Conservation (phyloP, 1,284 basidiomycete genomes). For the Ganoderma lucidum region DNA sequence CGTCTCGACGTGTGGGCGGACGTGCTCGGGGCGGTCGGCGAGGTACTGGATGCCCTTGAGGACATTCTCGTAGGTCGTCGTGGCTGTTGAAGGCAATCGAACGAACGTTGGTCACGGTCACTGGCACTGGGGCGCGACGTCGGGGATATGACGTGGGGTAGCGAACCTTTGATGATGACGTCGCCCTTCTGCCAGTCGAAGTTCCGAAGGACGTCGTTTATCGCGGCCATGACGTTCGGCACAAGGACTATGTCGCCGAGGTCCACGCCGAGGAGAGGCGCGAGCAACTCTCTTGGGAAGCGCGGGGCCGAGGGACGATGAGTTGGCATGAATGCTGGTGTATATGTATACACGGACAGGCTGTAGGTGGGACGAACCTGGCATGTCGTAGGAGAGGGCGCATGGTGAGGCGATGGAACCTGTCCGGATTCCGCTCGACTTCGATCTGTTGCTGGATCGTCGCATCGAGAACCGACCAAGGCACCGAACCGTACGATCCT, state of each 20-base stretch:
- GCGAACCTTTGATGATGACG: constrained; percentile 53
- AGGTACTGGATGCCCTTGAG: constrained; percentile 62
- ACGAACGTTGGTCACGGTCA: no score
- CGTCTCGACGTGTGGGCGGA: constrained; percentile 29
- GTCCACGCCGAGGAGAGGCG: constrained; percentile 65
- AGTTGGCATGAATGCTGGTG: no score
- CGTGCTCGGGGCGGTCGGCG: constrained; percentile 51
- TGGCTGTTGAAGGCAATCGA: constrained; percentile 22
- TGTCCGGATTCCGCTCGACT: constrained; percentile 70
- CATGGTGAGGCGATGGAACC: constrained; percentile 59
- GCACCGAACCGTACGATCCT: constrained; percentile 78
- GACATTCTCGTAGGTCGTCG: constrained; percentile 68
- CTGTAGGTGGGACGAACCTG: background rate
- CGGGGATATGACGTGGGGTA: no score
- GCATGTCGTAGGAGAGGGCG: background rate
- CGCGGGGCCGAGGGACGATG: no score
- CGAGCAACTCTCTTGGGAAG: constrained; percentile 43
- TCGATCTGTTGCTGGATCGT: constrained; percentile 53
- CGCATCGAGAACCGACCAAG: constrained; percentile 64
- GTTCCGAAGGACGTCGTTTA: constrained; percentile 73
- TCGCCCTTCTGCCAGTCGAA: constrained; percentile 62
- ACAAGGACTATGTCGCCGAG: constrained; percentile 73
- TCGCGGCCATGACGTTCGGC: constrained; percentile 69
- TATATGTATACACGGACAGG: no score
- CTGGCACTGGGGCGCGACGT: no score